These are phyloP conservation scores for Pinus albicaulis DNA, from an alignment of 75 land plant genomes.

Conservation along the genomic window DNA sequence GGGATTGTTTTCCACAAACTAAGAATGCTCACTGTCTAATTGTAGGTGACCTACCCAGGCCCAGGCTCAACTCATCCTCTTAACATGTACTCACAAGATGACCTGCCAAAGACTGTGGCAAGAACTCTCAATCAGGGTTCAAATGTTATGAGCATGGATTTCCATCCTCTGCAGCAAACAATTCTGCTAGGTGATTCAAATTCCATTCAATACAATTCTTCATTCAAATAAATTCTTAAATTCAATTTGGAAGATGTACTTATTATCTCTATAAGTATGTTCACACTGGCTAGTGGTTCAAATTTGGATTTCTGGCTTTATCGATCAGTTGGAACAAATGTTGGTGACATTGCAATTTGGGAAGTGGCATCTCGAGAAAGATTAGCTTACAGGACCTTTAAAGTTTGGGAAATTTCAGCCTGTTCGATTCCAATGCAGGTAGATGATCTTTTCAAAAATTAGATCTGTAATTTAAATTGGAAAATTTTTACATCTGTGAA, in stretches of 20 bases:
- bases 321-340: conserved; percentile 66
- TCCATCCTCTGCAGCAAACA: conserved; percentile 83
- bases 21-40: too few species aligned
- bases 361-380: conserved; percentile 72
- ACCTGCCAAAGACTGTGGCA: conserved; percentile 70
- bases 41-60: conserved; percentile 55
- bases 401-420: conserved; percentile 67
- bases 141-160: conserved; percentile 93
- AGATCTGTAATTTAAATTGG: too few species aligned
- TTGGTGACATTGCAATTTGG: conserved; percentile 87
- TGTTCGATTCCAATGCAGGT: conserved; percentile 69
- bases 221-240: too few species aligned
- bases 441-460: background rate
- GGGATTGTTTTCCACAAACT: too few species aligned
- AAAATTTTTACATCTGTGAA: too few species aligned
- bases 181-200: conserved; percentile 59
- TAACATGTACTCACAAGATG: conserved; percentile 29
- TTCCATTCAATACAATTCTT: too few species aligned
- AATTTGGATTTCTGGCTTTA: conserved; percentile 1
- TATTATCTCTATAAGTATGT: background rate
- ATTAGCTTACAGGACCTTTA: conserved; percentile 68
- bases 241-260: too few species aligned
- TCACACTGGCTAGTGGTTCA: background rate
- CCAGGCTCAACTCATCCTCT: conserved; percentile 8
- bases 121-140: conserved; percentile 74